Conservation (phyloP, 768 basidiomycete genomes). For the Hypsizygus marmoreus region DNA sequence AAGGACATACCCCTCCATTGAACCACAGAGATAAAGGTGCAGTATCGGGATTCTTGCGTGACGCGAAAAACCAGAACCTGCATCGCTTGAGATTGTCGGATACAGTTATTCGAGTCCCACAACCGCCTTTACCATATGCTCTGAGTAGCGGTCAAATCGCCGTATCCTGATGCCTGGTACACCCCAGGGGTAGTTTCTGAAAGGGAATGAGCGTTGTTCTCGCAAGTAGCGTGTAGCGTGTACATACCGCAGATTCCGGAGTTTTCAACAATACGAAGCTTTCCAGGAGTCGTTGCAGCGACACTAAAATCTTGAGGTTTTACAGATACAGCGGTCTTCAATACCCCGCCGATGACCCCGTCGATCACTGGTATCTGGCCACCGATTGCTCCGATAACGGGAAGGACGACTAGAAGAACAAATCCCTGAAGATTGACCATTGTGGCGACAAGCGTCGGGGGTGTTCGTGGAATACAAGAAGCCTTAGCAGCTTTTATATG, state of each 20-base stretch:
- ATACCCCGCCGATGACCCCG: constrained; percentile 53
- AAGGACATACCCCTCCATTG: constrained; percentile 53
- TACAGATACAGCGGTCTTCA: constrained; percentile 15
- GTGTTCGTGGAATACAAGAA: neutral
- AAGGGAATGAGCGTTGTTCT: too few species aligned
- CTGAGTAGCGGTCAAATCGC: constrained; percentile 54
- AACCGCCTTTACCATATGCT: constrained; percentile 51
- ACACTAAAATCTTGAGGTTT: constrained; percentile 16
- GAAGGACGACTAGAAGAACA: constrained; percentile 1
- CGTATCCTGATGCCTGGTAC: constrained; percentile 65
- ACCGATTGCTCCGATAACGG: constrained; percentile 17
- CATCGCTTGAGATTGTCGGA: neutral
- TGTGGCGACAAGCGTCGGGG: constrained; percentile 3
- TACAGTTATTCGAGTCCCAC: neutral
- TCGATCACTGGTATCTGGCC: constrained; percentile 50
- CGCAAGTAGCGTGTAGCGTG: too few species aligned
- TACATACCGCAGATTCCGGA: constrained; percentile 61
- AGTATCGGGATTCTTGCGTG: constrained; percentile 59
- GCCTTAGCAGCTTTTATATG: constrained; percentile 4
- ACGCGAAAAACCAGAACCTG: constrained; percentile 73
- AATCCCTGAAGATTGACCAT: constrained; percentile 4
- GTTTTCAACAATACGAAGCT: constrained; percentile 58
- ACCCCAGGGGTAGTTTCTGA: constrained; percentile 65
- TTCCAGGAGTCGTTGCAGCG: constrained; percentile 42
- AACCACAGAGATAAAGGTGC: constrained; percentile 71